These are phyloP conservation scores for Nicotiana paniculata DNA, from an alignment of 257 asterid genomes.

Conservation along the genomic window DNA sequence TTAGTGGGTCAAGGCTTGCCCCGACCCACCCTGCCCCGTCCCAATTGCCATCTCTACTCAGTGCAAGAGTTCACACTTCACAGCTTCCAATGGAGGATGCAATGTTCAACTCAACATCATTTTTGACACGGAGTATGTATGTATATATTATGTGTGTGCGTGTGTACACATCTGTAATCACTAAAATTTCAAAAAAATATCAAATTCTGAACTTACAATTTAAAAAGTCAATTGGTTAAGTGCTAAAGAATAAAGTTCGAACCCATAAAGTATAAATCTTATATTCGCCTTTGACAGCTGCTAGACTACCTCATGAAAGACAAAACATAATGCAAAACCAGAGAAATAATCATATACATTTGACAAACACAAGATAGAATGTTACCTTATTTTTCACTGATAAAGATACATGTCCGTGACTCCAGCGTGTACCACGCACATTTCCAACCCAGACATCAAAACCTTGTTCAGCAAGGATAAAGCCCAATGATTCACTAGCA, in stretches of 20 bases:
- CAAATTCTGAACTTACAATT: neutral
- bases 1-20: no score
- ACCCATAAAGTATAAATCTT: neutral
- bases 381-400: constrained; percentile 60
- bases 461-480: constrained; percentile 84
- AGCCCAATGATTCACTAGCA: constrained; percentile 73
- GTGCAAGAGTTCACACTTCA: no score
- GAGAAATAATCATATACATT: neutral
- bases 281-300: neutral
- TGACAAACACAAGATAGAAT: neutral
- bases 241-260: neutral
- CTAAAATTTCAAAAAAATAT: neutral
- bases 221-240: neutral
- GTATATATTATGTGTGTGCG: no score
- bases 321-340: neutral
- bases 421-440: constrained; percentile 99
- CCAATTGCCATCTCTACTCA: no score
- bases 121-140: neutral
- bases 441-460: constrained; percentile 98
- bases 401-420: constrained; percentile 80
- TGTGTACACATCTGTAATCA: neutral
- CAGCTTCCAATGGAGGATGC: neutral
- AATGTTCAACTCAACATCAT: neutral
- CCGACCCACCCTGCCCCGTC: no score
- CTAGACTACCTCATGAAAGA: constrained; percentile 5